Evolutionary conservation across 805 yeast genomes (phyloP).

Genomic region (Kodamaea lidongshanica): DNA sequence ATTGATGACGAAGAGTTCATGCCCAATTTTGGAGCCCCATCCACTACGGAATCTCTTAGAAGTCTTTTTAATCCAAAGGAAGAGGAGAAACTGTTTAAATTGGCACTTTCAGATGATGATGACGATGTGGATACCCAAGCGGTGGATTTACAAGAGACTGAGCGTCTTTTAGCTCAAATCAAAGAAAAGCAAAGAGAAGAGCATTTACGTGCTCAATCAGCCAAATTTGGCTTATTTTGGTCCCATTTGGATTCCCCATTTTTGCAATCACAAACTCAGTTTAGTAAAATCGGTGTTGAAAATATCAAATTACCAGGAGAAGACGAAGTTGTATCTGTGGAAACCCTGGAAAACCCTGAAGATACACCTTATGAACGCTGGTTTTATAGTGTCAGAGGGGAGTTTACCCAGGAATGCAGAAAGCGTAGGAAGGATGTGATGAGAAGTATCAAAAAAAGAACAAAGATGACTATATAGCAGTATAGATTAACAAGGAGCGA

Average conservation of each 20-base stretch:
- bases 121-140: constrained; percentile 39
- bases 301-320: constrained; percentile 34
- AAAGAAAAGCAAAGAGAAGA: constrained; percentile 27
- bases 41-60: constrained; percentile 54
- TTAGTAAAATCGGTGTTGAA: constrained; percentile 47
- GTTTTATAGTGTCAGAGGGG: constrained; percentile 82
- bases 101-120: constrained; percentile 38
- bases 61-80: constrained; percentile 43
- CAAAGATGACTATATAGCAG: constrained; percentile 3
- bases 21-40: constrained; percentile 47
- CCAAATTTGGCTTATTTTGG: constrained; percentile 60
- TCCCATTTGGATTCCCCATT: constrained; percentile 82
- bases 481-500: no score
- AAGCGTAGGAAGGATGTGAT: constrained; percentile 68
- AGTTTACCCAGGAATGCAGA: constrained; percentile 68
- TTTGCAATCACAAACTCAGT: constrained; percentile 75
- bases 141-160: constrained; percentile 18
- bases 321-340: constrained; percentile 13
- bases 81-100: constrained; percentile 25
- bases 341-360: constrained; percentile 21
- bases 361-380: constrained; percentile 57
- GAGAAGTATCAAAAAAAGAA: constrained; percentile 49
- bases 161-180: constrained; percentile 26
- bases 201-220: constrained; percentile 14
- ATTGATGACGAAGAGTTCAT: constrained; percentile 34